Base-by-base conservation (phyloP, 495 filamentous ascomycete species). In the Aspergillus sclerotioniger region DNA sequence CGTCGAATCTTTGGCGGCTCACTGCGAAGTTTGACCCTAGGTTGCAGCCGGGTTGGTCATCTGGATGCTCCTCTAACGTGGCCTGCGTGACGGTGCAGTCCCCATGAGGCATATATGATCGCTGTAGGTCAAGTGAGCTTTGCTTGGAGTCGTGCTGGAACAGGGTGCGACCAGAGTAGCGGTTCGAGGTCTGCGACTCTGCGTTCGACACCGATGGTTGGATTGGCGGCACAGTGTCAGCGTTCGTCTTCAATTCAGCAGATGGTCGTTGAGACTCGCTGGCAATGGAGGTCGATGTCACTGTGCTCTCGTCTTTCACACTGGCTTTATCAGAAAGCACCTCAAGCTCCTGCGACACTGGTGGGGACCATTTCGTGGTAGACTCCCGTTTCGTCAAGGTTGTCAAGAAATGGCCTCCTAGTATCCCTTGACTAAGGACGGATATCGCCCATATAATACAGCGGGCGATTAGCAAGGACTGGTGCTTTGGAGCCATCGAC, bases 161-260 rank as follows among this genome's bases (percentile, higher is more conserved):
- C 3, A 77, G 47, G 19, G 72, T 77, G 37, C 61, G 62, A 1
- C 69, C 73, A 2, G 75, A 77, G 53, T 70, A 71, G 1, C 75
- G 71, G 41, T 67, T 68, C 6, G 71, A 74, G 2, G 62, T 61
- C 17, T 64, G 69, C 6, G 74, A 71, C 20, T 61, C 66, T 44
- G 69, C 64, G 44, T 69, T 60, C 6, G 64, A 69, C 1, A 50
- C 19, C 33, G 55, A 57, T n/a, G 57, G 55, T 19, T 62, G 58
- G 8, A 44, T 21, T 3, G 54, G 46, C 8, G 58, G 20, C 20
- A 48, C 25, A 6, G 19, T 41, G 16, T 62, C 64, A 21, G 45
- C 33, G 50, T 58, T 57, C 17, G 46, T 28, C 48, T 48, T 66
- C 2, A 55, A 56, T 0, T 65, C 59, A 0, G 37, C 41, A 6